These are phyloP conservation scores for Teunomyces pallodes DNA, from an alignment of 805 yeast genomes.

Conservation along the genomic window DNA sequence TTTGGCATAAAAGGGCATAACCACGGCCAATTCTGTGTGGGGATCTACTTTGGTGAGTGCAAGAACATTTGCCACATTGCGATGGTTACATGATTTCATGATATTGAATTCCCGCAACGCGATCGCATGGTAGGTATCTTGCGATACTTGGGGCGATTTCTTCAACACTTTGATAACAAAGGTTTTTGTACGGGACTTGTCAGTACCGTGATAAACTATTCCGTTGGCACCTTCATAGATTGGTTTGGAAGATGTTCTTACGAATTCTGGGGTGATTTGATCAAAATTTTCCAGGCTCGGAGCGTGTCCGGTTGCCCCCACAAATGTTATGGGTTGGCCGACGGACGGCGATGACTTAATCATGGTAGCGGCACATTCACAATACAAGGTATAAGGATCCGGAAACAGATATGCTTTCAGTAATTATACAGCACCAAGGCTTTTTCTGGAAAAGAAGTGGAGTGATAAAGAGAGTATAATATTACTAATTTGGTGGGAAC, in stretches of 20 bases:
- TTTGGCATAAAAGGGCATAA: conserved; percentile 41
- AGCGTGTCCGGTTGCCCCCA: background rate
- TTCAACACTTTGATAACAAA: conserved; percentile 35
- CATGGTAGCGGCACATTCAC: background rate
- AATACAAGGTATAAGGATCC: background rate
- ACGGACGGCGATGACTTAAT: background rate
- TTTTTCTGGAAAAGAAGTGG: too few species aligned
- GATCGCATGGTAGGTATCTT: background rate
- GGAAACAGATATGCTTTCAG: background rate
- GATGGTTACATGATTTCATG: conserved; percentile 26
- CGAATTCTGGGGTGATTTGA: conserved; percentile 16
- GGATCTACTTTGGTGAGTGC: conserved; percentile 20
- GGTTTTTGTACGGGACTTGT: conserved; percentile 13
- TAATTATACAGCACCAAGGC: background rate
- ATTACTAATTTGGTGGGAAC: too few species aligned
- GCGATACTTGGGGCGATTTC: conserved; percentile 8
- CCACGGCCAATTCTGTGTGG: conserved; percentile 27
- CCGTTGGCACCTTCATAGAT: conserved; percentile 46
- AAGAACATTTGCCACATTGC: conserved; percentile 26
- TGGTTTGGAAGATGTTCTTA: conserved; percentile 25
- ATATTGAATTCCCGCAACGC: conserved; percentile 32
- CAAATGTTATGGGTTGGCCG: background rate
- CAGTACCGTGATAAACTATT: conserved; percentile 30
- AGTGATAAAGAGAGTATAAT: too few species aligned
- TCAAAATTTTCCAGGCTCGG: background rate